Conservation (phyloP, 306 rosid genomes). For the Calophaca sinica region DNA sequence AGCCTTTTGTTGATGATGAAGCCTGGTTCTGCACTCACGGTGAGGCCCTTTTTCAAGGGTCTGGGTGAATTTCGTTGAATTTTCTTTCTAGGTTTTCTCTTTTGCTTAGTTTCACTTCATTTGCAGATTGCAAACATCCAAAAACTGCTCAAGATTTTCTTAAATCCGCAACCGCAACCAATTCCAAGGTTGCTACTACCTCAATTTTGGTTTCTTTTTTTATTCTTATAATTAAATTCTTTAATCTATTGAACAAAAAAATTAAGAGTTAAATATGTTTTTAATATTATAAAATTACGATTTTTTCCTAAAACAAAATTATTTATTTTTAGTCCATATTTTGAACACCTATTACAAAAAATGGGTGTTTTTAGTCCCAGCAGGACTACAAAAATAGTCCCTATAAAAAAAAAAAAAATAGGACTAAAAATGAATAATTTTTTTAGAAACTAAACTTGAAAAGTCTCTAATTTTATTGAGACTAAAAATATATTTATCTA, state of each 20-base stretch:
- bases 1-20: slow-evolving; percentile 45
- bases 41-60: background rate
- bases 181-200: slow-evolving; percentile 48
- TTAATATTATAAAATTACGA: too few species aligned
- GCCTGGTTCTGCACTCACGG: slow-evolving; percentile 62
- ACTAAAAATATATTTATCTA: too few species aligned
- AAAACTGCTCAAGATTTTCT: slow-evolving; percentile 54
- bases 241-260: background rate
- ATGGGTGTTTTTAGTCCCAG: too few species aligned
- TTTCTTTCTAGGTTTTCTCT: background rate
- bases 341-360: too few species aligned
- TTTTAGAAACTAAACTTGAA: too few species aligned
- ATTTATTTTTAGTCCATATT: too few species aligned
- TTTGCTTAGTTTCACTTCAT: background rate
- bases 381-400: too few species aligned
- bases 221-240: background rate
- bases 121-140: slow-evolving; percentile 59
- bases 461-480: too few species aligned
- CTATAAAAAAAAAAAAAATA: too few species aligned
- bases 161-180: background rate
- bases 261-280: too few species aligned
- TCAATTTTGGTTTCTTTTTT: background rate
- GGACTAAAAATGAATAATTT: too few species aligned
- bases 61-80: background rate
- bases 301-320: too few species aligned